Evolutionary conservation across 2,329 filamentous ascomycete genomes (phyloP), one percentile per base, ranked within the genome.

Genomic region (Sporothrix phasma): DNA sequence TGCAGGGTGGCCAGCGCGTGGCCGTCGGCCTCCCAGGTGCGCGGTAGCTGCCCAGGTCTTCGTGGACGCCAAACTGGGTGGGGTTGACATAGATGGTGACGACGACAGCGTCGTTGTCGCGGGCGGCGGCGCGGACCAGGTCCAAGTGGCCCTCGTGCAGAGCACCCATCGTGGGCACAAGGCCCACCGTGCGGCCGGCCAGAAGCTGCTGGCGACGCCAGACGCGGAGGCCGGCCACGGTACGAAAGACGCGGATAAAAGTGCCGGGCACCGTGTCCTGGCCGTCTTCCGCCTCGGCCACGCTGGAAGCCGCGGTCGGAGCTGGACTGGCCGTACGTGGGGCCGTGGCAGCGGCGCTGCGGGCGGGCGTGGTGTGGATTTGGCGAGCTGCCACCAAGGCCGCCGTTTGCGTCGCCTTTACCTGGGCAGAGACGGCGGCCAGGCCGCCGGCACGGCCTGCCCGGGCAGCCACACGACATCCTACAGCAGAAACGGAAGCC

Each of bases 151-250:
- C 94, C 63, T 86, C 84, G 75, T 99, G 94, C n/a, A 99, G 82
- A 59, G 94, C 94, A 67, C 94, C 94, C 94, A 99, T 97, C 37
- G 94, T 99, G 1, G 94, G 94, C 41, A 99, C 92, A 31, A 99
- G 85, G 65, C 89, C 91, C 65, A 99, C 86, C 51, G 86, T 87
- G 64, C 88, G 84, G 70, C 88, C 83, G 71, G 86, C 81, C 66
- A 85, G 76, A 41, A 85, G 77, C 66, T 92, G 84, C 46, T 85
- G 81, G 24, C 79, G 81, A 41, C 91, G 86, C 79, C 88, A 88
- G 70, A 81, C 75, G 45, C 90, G 89, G 61, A 96, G 79, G 11
- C 84, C 79, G 15, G 86, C 66, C 65, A 94, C 86, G 74, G 90
- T 83, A 70, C 90, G 89, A 73, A 96, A 88, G 70, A 97, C 76